Evolutionary conservation across 371 early-diverging fungal genomes (phyloP).

Genomic region (Nematocida homosporus): DNA sequence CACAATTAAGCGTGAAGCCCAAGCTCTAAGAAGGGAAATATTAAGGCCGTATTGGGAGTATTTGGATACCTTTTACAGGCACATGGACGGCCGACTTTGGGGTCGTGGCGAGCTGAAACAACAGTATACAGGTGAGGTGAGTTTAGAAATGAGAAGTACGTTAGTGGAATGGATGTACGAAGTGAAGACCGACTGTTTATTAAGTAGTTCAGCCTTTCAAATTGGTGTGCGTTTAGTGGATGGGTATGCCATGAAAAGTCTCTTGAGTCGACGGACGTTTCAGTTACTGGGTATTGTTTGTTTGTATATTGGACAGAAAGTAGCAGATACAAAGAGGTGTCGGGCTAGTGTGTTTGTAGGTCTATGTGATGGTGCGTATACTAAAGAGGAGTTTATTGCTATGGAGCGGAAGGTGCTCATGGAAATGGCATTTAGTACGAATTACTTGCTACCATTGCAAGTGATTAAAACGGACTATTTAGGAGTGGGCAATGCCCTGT

Average conservation of each 20-base stretch:
- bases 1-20: constrained; percentile 62
- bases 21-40: constrained; percentile 24
- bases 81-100: neutral
- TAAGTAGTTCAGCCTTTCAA: constrained; percentile 54
- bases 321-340: constrained; percentile 49
- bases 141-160: constrained; percentile 52
- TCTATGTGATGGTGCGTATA: constrained; percentile 62
- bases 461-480: constrained; percentile 35
- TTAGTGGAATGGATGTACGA: constrained; percentile 67
- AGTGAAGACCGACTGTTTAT: constrained; percentile 60
- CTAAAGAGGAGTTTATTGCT: constrained; percentile 56
- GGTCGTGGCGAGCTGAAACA: neutral
- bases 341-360: constrained; percentile 44
- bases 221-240: constrained; percentile 62
- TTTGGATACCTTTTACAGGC: constrained; percentile 24
- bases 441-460: constrained; percentile 43
- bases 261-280: constrained; percentile 39
- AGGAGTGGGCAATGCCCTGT: constrained; percentile 30
- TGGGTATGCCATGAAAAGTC: constrained; percentile 45
- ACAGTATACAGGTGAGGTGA: neutral
- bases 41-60: constrained; percentile 24
- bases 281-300: constrained; percentile 64
- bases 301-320: constrained; percentile 63
- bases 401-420: constrained; percentile 61
- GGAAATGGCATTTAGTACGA: constrained; percentile 33